phyloP scores from a whole-genome alignment of 352 stramenopile genomes.

The Plasmopara muralis region DNA sequence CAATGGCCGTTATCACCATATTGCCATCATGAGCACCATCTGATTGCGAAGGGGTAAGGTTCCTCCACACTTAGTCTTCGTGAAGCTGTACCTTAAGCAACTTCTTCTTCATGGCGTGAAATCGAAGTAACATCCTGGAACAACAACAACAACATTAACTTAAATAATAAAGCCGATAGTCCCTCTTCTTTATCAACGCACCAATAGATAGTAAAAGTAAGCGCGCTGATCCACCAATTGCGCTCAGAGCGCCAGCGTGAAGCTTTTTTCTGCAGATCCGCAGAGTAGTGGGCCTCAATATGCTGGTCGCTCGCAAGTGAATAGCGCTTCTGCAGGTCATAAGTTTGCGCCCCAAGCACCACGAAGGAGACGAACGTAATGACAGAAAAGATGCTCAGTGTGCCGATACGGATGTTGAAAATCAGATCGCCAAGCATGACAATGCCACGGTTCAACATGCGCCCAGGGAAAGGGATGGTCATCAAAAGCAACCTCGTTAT shows the following conservation, averaged over 20 bases:
- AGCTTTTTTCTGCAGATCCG: constrained; percentile 76
- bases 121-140: constrained; percentile 68
- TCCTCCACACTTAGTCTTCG: constrained; percentile 32
- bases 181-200: constrained; percentile 12
- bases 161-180: neutral
- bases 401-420: constrained; percentile 70
- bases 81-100: constrained; percentile 54
- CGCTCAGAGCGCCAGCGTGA: constrained; percentile 66
- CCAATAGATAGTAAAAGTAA: constrained; percentile 84
- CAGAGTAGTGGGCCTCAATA: constrained; percentile 54
- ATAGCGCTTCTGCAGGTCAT: constrained; percentile 78
- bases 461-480: constrained; percentile 66
- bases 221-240: constrained; percentile 83
- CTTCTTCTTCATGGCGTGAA: constrained; percentile 78
- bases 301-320: constrained; percentile 18
- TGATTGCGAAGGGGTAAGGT: neutral
- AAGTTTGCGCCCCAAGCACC: constrained; percentile 58
- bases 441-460: constrained; percentile 54
- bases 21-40: neutral
- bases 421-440: constrained; percentile 68
- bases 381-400: constrained; percentile 63
- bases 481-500: constrained; percentile 52
- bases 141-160: constrained; percentile 4
- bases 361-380: constrained; percentile 74
- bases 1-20: neutral